Percentiles rank a stretch among this genome's conserved stretches.
Evolutionary conservation across 192 early-diverging fungal genomes (phyloP).

Genomic region (Podila clonocystis): DNA sequence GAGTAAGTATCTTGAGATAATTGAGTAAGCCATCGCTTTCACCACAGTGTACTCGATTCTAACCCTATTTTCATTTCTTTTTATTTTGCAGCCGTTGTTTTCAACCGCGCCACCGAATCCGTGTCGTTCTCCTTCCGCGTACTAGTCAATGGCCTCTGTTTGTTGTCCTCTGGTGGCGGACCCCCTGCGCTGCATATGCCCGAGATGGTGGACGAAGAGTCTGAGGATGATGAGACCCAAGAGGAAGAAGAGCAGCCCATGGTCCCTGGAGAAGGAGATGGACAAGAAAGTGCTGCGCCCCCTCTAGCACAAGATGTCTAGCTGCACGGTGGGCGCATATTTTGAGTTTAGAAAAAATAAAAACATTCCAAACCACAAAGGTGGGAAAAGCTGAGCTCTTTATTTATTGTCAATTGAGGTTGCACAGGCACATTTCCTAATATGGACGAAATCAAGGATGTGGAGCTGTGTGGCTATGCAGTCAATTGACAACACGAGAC

Average conservation of each 20-base stretch:
- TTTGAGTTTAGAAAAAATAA: too few species aligned
- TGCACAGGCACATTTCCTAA: too few species aligned
- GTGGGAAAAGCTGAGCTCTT: slow-evolving; percentile 13
- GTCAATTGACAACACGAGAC: background rate
- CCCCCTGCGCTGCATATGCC: slow-evolving; percentile 48
- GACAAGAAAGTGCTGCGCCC: background rate
- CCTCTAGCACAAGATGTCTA: background rate
- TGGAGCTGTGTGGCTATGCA: background rate
- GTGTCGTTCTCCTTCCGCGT: slow-evolving; percentile 40
- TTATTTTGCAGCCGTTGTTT: slow-evolving; percentile 16
- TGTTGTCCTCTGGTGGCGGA: slow-evolving; percentile 42
- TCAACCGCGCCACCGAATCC: slow-evolving; percentile 14
- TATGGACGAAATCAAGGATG: too few species aligned
- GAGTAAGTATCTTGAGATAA: slow-evolving; percentile 15
- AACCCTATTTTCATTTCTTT: background rate
- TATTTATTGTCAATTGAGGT: too few species aligned
- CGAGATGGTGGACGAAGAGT: slow-evolving; percentile 45
- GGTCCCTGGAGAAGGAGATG: background rate
- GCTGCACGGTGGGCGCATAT: background rate
- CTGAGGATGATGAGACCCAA: slow-evolving; percentile 24
- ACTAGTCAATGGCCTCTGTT: slow-evolving; percentile 38
- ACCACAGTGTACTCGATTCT: background rate
- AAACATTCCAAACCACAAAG: slow-evolving; percentile 20
- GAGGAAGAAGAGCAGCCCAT: background rate
- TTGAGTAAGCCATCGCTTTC: background rate